Base-by-base conservation (phyloP, 2,329 filamentous ascomycete genomes). In the Pseudophaeomoniella oleicola region DNA sequence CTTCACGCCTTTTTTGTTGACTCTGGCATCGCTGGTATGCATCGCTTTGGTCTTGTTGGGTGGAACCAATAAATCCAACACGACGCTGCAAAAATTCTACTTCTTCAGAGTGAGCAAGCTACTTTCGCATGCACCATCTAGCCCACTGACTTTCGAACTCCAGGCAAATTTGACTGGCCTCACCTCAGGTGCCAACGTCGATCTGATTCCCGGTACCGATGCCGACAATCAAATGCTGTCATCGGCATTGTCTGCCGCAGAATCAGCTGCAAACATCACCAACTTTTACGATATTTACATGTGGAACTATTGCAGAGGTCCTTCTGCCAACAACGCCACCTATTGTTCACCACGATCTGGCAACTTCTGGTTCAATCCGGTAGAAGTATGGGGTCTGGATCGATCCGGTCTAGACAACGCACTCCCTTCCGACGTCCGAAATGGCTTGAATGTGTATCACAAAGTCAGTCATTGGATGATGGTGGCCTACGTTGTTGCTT, bases 261-360 rank as follows among this genome's bases (percentile, higher is more conserved):
- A 63, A 41, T 41, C 52, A 12, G 44, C 56, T 31, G 66, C 83
- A 31, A 66, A 71, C 37, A 70, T 94, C 40, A 72, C 70, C 50
- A 75, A 88, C 53, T 68, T 76, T 51, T 96, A 94, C 71, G 72
- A 81, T 42, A 68, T 96, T 53, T 75, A 72, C 52, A 69, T 96
- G 27, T 93, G 84, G 81, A 81, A 81, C 54, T 94, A 86, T 71
- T 96, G 90, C 71, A 64, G 66, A 39, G 75, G 71, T 37, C 60
- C 68, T 35, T 48, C 65, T 69, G 11, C 36, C 43, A 65, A 67
- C 44, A 64, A 54, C 34, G 67, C 65, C 45, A 60, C 59, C 31
- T 60, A 69, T 47, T 96, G 88, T 72, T 78, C 76, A 37, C 66
- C 75, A 47, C 69, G 77, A 37, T 64, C 78, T 55, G 77, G 78